Base-by-base conservation (phyloP, 805 yeast genomes). In the Metschnikowia corniflorae region DNA sequence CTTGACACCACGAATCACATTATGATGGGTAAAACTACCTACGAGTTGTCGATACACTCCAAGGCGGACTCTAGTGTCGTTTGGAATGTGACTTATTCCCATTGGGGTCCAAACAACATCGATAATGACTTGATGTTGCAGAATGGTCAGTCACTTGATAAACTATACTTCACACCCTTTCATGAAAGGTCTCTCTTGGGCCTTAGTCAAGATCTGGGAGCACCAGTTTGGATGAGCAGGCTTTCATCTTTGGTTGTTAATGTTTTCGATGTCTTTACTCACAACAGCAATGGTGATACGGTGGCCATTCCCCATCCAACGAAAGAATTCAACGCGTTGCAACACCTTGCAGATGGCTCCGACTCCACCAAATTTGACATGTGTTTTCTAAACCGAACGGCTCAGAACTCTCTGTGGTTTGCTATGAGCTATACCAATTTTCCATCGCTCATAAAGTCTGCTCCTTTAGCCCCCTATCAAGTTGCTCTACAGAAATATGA, bases 41-140 rank as follows among this genome's bases (percentile, higher is more conserved):
- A 80, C 53, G 84, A 82, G 46, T 64, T 85, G 27, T 68, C 78
- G 0, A 91, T 93, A n/a, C 82, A 87, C 54, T 80, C 93, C 2
- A 77, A 73, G 48, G 73, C 77, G 42, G 77, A 78, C 42, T 63
- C 81, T 0, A 57, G 55, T 37, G 48, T 62, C 2, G 75, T 80
- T 2, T 89, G 96, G 93, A 85, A 87, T 51, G 85, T 93, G 13
- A 80, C 89, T 0, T 88, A 83, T 54, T 72, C 94, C 1, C 73
- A 82, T 24, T 93, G 97, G 96, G 94, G 93, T 7, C 95, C 95
- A 29, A 91, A 91, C 57, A 80, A 86, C 46, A 65, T 88, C 35
- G 95, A 91, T 57, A 65, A 63, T 28, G 82, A 77, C 47, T 61
- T 77, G 32, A 60, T 70, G 49, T 38, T 47, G 37, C 78, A 78